Percentiles rank a stretch among this genome's conserved stretches.
These are phyloP conservation scores for Saposhnikovia divaricata DNA, from an alignment of 129 eudicot species.

Conservation along the genomic window DNA sequence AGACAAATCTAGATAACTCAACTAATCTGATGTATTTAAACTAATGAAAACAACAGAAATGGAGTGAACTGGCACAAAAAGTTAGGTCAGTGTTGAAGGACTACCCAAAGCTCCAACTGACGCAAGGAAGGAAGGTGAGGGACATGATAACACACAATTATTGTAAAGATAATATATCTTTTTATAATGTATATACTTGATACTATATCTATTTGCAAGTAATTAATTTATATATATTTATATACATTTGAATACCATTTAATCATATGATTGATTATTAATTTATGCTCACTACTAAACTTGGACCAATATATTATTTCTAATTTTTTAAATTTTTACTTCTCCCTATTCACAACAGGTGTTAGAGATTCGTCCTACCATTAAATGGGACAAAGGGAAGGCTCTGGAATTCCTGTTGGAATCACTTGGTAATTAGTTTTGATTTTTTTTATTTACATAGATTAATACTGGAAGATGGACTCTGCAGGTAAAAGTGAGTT, in stretches of 20 bases:
- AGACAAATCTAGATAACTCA: not conserved
- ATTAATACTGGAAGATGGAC: not conserved
- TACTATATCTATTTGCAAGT: not conserved
- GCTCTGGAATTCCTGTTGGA: conserved; percentile 83
- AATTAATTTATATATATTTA: too few relatives aligned
- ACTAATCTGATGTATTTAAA: not conserved
- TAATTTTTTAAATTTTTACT: not conserved
- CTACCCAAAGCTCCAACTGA: conserved; percentile 61
- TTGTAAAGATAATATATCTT: not conserved
- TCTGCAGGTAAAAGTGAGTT: conserved; percentile 15
- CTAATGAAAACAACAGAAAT: conserved; percentile 37
- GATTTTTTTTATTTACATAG: too few relatives aligned
- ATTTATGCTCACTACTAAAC: too few relatives aligned
- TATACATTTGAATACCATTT: too few relatives aligned
- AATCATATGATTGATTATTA: too few relatives aligned
- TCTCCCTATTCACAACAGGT: conserved; percentile 35
- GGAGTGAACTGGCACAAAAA: conserved; percentile 69
- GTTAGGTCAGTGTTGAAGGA: conserved; percentile 64
- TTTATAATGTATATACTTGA: not conserved
- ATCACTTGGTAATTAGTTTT: conserved; percentile 51
- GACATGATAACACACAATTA: conserved; percentile 6
- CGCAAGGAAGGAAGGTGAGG: conserved; percentile 80
- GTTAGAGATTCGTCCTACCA: conserved; percentile 81
- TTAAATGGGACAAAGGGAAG: conserved; percentile 95
- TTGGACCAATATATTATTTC: too few relatives aligned